A percentile compares a stretch with the other conserved stretches of the same genome.
Evolutionary conservation across 345 rosid species (phyloP).

Genomic region (Camelina neglecta): DNA sequence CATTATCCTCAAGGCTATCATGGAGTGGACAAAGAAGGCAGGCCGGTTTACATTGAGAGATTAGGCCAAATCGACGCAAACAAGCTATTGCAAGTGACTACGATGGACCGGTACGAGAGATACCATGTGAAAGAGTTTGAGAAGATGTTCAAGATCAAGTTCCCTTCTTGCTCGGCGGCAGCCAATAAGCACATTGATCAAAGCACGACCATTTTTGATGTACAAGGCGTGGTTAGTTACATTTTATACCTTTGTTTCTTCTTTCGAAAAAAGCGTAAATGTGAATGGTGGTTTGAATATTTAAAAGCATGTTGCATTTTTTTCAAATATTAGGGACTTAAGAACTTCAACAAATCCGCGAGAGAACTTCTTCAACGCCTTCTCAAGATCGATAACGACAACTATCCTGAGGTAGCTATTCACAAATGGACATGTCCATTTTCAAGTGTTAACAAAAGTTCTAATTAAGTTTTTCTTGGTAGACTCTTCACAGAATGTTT

Average conservation of each 20-base stretch:
- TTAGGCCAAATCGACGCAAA: conserved; percentile 91
- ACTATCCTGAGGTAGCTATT: conserved; percentile 83
- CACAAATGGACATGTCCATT: background rate
- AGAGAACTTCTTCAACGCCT: conserved; percentile 75
- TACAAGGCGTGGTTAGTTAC: conserved; percentile 92
- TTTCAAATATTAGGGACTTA: conserved; percentile 64
- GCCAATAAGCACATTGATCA: conserved; percentile 96
- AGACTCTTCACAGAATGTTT: conserved; percentile 94
- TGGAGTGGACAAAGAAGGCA: conserved; percentile 97
- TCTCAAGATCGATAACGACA: conserved; percentile 82
- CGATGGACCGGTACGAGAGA: conserved; percentile 83
- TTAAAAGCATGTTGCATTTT: background rate
- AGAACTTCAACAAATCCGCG: conserved; percentile 80
- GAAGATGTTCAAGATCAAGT: conserved; percentile 78
- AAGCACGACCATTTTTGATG: conserved; percentile 96
- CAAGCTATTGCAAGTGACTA: conserved; percentile 86
- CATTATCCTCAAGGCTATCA: conserved; percentile 95
- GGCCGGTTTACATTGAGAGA: conserved; percentile 92
- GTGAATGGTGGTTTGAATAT: background rate
- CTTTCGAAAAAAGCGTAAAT: background rate
- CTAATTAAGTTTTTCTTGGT: background rate
- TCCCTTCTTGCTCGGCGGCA: conserved; percentile 89
- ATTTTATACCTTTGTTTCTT: background rate
- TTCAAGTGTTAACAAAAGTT: background rate
- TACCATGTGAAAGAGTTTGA: conserved; percentile 95